Conservation (phyloP, 139 green algal species). For the Coelastrella sp. region DNA sequence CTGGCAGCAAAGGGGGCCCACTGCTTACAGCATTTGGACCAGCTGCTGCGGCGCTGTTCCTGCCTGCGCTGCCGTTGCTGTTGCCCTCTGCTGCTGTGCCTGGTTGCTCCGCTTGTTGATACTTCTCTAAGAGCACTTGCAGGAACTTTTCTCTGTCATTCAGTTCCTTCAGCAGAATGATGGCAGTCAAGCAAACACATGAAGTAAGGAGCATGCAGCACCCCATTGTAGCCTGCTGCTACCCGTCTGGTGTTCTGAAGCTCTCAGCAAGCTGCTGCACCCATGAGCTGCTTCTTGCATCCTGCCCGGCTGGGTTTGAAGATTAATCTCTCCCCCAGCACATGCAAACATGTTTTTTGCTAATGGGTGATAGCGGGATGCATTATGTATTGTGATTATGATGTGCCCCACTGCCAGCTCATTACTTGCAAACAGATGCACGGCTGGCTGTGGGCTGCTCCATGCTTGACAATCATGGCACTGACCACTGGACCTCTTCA, state of each 20-base stretch:
- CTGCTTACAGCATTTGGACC: slow-evolving; percentile 28
- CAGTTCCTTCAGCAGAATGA: slow-evolving; percentile 70
- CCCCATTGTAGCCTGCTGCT: neutral
- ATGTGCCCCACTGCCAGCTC: no score
- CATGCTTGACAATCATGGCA: neutral
- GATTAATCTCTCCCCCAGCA: no score
- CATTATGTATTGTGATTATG: no score
- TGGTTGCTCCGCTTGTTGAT: slow-evolving; percentile 60
- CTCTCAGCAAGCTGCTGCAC: no score
- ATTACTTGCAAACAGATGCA: no score
- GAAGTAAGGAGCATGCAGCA: neutral
- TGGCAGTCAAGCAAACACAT: neutral
- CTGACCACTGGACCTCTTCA: neutral
- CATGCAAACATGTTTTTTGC: no score
- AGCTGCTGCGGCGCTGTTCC: neutral
- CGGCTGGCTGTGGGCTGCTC: no score
- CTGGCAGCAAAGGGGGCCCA: slow-evolving; percentile 61
- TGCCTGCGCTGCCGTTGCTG: neutral
- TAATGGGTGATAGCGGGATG: no score
- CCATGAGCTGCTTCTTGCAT: no score
- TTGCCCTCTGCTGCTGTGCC: neutral
- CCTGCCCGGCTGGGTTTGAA: no score
- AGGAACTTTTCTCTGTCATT: slow-evolving; percentile 84
- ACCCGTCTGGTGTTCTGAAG: neutral
- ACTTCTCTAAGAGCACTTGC: slow-evolving; percentile 84